Base-by-base conservation (phyloP, 768 basidiomycete species). In the Termitomyces sp. region DNA sequence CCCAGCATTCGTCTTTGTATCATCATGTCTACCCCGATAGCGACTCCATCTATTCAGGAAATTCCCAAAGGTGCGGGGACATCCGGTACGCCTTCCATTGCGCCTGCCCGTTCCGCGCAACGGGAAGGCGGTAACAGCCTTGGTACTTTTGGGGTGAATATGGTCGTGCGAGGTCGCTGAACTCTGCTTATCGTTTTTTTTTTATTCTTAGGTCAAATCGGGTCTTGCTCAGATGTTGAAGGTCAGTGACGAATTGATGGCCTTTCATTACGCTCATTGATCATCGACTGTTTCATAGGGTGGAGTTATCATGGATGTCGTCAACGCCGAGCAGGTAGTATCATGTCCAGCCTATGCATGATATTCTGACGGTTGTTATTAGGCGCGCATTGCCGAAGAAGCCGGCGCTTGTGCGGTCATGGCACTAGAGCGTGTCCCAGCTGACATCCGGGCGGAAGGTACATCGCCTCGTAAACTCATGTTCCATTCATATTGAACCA, bases 401-500 rank as follows among this genome's bases (percentile, higher is more conserved):
- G 96, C 96, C 9, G 96, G 96, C 46, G 96, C 96, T 7, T 94
- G 92, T 69, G 96, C 96, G 58, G 96, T 99, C 61, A 98, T 99
- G 96, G 93, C 93, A 4, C 82, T 95, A 32, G 93, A 97, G 72
- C 81, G 94, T 57, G 92, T 99, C 3, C 96, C 96, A 10, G 94
- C 95, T 13, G 94, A 98, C 68, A 98, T 99, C 67, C 83, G 96
- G 59, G 80, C 80, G 18, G 78, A 92, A 69, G 96, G 77, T 77
- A 31, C 48, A 55, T 49, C 43, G 37, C 55, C 34, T 53, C 36
- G 53, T 46, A 31, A 48, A 47, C 41, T 43, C 36, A 22, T 43
- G 26, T 51, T 32, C 34, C 27, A 42, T 47, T 52, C 27, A 4
- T 31, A 55, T 55, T 62, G 58, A 54, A 47, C 13, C 36, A 61